These are phyloP conservation scores for Gastrodia elata DNA, from an alignment of 106 monocot species.

Conservation along the genomic window DNA sequence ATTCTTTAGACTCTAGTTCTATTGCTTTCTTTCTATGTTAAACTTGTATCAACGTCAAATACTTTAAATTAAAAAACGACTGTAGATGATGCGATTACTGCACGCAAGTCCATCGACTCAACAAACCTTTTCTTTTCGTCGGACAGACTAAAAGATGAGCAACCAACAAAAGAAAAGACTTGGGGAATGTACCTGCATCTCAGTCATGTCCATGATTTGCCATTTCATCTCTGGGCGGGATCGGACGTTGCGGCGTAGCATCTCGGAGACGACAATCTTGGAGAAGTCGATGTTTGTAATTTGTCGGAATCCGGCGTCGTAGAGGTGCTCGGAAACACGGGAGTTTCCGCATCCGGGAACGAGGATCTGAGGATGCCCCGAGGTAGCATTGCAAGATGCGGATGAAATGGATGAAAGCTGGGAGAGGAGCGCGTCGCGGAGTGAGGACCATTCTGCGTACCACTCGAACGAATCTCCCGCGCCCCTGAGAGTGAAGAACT, in stretches of 20 bases:
- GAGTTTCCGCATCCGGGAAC: constrained; percentile 94
- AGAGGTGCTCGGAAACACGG: constrained; percentile 68
- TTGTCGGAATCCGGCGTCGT: constrained; percentile 65
- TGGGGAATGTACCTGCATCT: constrained; percentile 51
- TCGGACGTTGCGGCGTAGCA: constrained; percentile 72
- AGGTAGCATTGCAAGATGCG: not conserved
- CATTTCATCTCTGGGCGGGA: constrained; percentile 82
- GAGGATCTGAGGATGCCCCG: constrained; percentile 35
- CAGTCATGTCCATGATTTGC: constrained; percentile 96
- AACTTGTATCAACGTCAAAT: not conserved
- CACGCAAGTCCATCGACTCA: not conserved
- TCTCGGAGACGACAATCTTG: constrained; percentile 70
- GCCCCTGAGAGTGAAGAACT: constrained; percentile 80
- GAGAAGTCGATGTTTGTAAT: constrained; percentile 93
- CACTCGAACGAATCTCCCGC: constrained; percentile 85
- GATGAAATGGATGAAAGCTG: constrained; percentile 24
- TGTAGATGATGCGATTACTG: not conserved
- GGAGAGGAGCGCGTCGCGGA: constrained; percentile 42
- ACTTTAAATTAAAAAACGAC: not conserved
- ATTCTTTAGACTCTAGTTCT: not conserved
- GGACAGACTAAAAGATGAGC: not conserved
- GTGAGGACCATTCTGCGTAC: constrained; percentile 86
- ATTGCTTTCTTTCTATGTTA: not conserved
- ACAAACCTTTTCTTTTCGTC: not conserved
- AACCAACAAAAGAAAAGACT: not conserved